Evolutionary conservation across 1,139 yeast species (phyloP), one percentile per base, ranked within the genome.

Genomic region (Ashbya aceris): DNA sequence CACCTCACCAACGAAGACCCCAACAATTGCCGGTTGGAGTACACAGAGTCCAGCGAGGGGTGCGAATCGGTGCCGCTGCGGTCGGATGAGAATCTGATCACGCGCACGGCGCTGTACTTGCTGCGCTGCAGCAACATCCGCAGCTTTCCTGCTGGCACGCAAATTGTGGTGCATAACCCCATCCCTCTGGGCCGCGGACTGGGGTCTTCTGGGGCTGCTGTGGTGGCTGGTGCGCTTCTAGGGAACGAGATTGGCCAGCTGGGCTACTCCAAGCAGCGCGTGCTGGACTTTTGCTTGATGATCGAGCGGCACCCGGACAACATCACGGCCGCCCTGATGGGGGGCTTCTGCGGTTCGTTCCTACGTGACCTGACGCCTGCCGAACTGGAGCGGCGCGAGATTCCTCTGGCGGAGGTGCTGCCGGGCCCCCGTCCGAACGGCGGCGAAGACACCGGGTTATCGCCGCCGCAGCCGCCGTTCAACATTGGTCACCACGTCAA

Each of bases 191-290:
- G 98, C 27, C 79, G 98, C 61, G 98, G 98, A 7, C 72, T 91
- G 47, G 98, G 98, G 1, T 89, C 97, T 1, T 83, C 95, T n/a
- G 98, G 96, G 39, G 95, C 97, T 8, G 98, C 98, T 32, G 95
- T 91, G 31, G 97, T 91, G 23, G 97, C 95, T 10, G 98, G 98
- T 52, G 91, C 84, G n/a, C 71, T 87, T 67, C 71, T 91, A 33
- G 98, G 94, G 36, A 85, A 84, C 58, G 91, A 81, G 53, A 70
- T 87, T 26, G 96, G 93, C 20, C 71, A 75, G 44, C 69, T 91
- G 38, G 77, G 76, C 1, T 76, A 86, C 49, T 69, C 80, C 42
- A 89, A 83, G 62, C 79, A 76, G 52, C 73, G 98, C 54, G 74
- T 91, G 79, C 71, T 91, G 57, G 98, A 91, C 65, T 91, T 84